phyloP scores from a whole-genome alignment of 2,329 filamentous ascomycete genomes.

The Penicillium italicum region DNA sequence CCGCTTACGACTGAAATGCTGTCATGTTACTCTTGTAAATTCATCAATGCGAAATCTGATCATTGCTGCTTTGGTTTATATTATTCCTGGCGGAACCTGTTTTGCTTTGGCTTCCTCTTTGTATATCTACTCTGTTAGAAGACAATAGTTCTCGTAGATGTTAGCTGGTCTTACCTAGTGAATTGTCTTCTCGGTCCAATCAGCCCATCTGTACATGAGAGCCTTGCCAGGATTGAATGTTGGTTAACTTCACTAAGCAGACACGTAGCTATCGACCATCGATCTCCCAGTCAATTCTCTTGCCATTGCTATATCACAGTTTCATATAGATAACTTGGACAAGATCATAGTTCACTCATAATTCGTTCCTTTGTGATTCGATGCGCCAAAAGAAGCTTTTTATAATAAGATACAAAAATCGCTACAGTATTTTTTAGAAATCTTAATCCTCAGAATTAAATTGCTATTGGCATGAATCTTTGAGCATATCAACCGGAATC shows the following conservation, averaged over 20 bases:
- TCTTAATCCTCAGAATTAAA: not conserved
- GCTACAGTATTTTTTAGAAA: not conserved
- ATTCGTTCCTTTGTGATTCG: too few species aligned
- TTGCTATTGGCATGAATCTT: not conserved
- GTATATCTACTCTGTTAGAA: not conserved
- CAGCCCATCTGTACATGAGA: not conserved
- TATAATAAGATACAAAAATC: too few species aligned
- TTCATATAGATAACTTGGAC: not conserved
- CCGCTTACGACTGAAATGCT: slow-evolving; percentile 13
- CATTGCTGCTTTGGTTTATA: not conserved
- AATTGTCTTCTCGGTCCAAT: not conserved
- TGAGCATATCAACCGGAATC: not conserved
- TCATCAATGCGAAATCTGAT: not conserved
- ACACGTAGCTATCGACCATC: not conserved
- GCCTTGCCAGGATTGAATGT: too few species aligned
- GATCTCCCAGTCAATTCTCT: not conserved
- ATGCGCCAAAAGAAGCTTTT: not conserved
- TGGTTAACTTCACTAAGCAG: not conserved
- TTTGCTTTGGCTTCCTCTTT: too few species aligned
- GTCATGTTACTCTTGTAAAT: slow-evolving; percentile 1
- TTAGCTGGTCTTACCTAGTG: not conserved
- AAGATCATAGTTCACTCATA: not conserved
- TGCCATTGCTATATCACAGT: not conserved
- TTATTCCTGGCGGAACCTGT: not conserved
- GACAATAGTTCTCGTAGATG: not conserved